A percentile compares a stretch with the other conserved stretches of the same genome.
Evolutionary conservation across 352 stramenopile species (phyloP).

Genomic region (Phytophthora melonis): DNA sequence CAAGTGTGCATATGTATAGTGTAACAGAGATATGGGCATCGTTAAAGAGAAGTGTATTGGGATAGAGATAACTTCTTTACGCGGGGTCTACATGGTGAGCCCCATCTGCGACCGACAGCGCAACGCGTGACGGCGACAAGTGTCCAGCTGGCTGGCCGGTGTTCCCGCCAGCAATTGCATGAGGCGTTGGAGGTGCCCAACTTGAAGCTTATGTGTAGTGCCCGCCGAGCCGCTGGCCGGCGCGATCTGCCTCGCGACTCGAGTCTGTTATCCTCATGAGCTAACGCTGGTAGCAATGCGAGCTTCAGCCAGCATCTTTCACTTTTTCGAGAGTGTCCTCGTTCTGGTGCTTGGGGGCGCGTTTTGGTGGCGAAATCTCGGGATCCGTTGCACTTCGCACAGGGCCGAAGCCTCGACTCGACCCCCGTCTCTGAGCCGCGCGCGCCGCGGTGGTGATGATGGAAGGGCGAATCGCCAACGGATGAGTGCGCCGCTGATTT

Average conservation of each 20-base stretch:
- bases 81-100: neutral
- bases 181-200: conserved; percentile 9
- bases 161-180: conserved; percentile 13
- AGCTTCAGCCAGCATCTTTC: neutral
- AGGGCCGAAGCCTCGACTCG: neutral
- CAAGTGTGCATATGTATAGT: neutral
- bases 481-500: conserved; percentile 33
- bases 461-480: conserved; percentile 9
- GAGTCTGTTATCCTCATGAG: conserved; percentile 12
- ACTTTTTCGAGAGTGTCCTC: too few relatives aligned
- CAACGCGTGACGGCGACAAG: conserved; percentile 33
- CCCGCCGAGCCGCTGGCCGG: neutral
- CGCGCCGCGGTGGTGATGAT: conserved; percentile 18
- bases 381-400: conserved; percentile 12
- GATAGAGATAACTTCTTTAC: neutral
- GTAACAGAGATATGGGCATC: neutral
- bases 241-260: conserved; percentile 3
- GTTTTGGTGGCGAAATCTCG: conserved; percentile 23
- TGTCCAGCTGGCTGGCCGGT: conserved; percentile 26
- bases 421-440: conserved; percentile 23
- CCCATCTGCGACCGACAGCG: neutral
- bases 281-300: conserved; percentile 16
- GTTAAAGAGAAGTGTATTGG: neutral
- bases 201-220: conserved; percentile 24
- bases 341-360: conserved; percentile 7